Percentiles rank a stretch among this genome's conserved stretches.
phyloP scores from a whole-genome alignment of 2,329 filamentous ascomycete genomes.

The Meredithiella fracta region DNA sequence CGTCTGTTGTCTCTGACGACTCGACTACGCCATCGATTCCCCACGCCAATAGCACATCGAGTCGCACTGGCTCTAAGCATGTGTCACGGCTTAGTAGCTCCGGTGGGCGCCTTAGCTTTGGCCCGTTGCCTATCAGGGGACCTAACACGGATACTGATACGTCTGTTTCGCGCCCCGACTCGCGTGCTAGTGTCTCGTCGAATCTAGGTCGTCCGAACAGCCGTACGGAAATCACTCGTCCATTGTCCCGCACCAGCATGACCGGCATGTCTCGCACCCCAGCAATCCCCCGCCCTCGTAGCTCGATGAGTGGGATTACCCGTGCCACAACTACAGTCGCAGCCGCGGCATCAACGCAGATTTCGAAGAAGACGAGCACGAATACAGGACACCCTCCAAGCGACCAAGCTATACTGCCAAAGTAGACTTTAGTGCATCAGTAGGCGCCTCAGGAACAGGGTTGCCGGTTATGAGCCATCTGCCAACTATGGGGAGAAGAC shows the following conservation, averaged over 20 bases:
- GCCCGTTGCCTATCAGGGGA: slow-evolving; percentile 40
- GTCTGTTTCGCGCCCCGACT: slow-evolving; percentile 49
- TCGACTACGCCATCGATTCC: slow-evolving; percentile 25
- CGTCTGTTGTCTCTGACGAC: slow-evolving; percentile 33
- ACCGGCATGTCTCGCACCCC: slow-evolving; percentile 42
- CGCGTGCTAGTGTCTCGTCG: slow-evolving; percentile 47
- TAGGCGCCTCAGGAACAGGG: slow-evolving; percentile 23
- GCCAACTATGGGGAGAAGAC: slow-evolving; percentile 24
- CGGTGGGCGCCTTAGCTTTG: slow-evolving; percentile 47
- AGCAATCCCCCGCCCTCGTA: slow-evolving; percentile 46
- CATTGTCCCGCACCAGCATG: slow-evolving; percentile 48
- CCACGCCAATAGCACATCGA: slow-evolving; percentile 20
- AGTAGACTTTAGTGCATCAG: slow-evolving; percentile 19
- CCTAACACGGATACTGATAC: slow-evolving; percentile 27
- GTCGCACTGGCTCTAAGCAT: slow-evolving; percentile 28
- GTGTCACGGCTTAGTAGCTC: slow-evolving; percentile 44
- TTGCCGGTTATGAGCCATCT: slow-evolving; percentile 27
- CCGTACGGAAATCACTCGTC: slow-evolving; percentile 39
- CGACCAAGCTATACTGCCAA: slow-evolving; percentile 37
- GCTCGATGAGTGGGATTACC: slow-evolving; percentile 49
- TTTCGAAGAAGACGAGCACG: slow-evolving; percentile 27
- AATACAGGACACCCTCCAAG: slow-evolving; percentile 36
- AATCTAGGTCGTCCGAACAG: slow-evolving; percentile 35
- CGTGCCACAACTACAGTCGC: slow-evolving; percentile 22
- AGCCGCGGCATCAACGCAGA: slow-evolving; percentile 40